phyloP scores from a whole-genome alignment of 305 asterid species.

The Fraxinus velutina region DNA sequence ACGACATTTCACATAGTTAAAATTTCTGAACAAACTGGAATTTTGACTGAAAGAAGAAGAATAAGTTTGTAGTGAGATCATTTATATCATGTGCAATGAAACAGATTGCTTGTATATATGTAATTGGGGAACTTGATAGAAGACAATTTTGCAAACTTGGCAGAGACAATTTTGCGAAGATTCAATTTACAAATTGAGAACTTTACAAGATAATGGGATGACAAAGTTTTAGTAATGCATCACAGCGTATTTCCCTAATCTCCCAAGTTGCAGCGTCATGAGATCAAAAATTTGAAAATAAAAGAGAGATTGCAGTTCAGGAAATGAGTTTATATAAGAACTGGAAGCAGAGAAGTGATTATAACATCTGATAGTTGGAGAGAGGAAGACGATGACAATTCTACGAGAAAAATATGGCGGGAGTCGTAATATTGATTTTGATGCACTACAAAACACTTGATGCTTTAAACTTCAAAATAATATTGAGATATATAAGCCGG shows the following conservation, averaged over 20 bases:
- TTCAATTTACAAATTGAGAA: background rate
- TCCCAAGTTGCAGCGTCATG: background rate
- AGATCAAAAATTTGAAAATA: background rate
- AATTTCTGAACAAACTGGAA: background rate
- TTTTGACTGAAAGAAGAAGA: background rate
- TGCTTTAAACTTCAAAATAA: background rate
- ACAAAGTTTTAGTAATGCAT: background rate
- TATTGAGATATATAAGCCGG: background rate
- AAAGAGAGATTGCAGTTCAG: background rate
- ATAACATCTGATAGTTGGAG: background rate
- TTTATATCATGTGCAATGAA: slow-evolving; percentile 1
- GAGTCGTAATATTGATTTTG: background rate
- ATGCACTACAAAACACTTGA: background rate
- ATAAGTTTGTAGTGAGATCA: background rate
- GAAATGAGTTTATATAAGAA: background rate
- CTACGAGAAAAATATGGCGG: background rate
- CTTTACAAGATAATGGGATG: background rate
- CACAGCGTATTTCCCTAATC: background rate
- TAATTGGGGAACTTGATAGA: background rate
- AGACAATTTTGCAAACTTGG: background rate
- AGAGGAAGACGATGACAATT: background rate
- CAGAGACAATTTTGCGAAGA: background rate
- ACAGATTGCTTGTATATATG: background rate
- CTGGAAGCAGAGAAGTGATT: background rate
- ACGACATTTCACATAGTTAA: background rate